Percentiles rank a stretch among this genome's conserved stretches.
phyloP scores from a whole-genome alignment of 352 stramenopile genomes.

The Ophiocytium majus region DNA sequence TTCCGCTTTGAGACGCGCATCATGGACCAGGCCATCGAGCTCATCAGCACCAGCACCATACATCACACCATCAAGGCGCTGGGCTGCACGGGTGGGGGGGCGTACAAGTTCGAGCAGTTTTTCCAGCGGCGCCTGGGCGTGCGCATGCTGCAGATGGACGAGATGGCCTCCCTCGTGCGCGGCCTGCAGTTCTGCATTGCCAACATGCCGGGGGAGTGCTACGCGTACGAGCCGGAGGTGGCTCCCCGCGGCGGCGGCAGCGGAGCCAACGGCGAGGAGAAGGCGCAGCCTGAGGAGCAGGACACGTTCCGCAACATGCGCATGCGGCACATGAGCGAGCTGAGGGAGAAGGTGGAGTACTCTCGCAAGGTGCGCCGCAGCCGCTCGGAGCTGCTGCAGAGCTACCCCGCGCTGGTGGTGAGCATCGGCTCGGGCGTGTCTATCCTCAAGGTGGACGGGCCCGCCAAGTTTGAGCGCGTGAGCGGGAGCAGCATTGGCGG shows the following conservation, averaged over 20 bases:
- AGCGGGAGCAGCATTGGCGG: slow-evolving; percentile 96
- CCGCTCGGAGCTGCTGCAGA: slow-evolving; percentile 35
- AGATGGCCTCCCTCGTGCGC: slow-evolving; percentile 93
- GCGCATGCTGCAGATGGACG: slow-evolving; percentile 85
- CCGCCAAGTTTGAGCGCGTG: slow-evolving; percentile 90
- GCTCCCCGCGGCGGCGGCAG: not conserved
- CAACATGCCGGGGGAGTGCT: slow-evolving; percentile 92
- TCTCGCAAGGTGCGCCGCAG: slow-evolving; percentile 37
- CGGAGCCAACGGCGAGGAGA: not conserved
- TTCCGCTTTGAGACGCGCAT: slow-evolving; percentile 80
- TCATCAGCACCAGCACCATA: slow-evolving; percentile 62
- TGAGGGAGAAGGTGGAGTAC: slow-evolving; percentile 49
- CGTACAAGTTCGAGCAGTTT: slow-evolving; percentile 84
- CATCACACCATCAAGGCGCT: slow-evolving; percentile 54
- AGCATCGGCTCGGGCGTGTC: slow-evolving; percentile 97
- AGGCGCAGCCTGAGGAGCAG: not conserved
- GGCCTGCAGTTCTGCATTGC: slow-evolving; percentile 94
- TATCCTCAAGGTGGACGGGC: slow-evolving; percentile 88
- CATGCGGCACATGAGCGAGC: slow-evolving; percentile 51
- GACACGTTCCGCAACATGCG: slow-evolving; percentile 53
- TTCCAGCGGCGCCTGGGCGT: slow-evolving; percentile 87
- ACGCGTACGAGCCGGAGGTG: slow-evolving; percentile 87
- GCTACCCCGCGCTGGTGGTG: slow-evolving; percentile 94
- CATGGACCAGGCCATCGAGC: slow-evolving; percentile 71
- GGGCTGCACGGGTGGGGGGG: slow-evolving; percentile 69